Base-by-base conservation (phyloP, 108 stramenopile genomes). In the Nitzschia sp. region DNA sequence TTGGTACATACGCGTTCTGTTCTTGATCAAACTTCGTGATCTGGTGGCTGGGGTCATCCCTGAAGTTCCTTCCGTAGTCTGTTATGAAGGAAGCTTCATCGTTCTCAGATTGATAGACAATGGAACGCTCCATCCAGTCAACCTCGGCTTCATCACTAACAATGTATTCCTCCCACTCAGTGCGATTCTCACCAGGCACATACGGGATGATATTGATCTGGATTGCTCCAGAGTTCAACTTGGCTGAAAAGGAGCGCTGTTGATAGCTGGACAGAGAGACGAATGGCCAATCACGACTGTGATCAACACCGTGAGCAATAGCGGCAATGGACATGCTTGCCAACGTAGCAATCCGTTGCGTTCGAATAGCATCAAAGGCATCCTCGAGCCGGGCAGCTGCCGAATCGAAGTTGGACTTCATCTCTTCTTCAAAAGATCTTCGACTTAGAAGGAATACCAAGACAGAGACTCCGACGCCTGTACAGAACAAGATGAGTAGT, bases 291-390 rank as follows among this genome's bases (percentile, higher is more conserved):
- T 40, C 43, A 3, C 57, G 61, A 11, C 29, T 53, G 41, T 62
- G 60, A 62, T 71, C 70, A 10, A 70, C 58, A 10, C 57, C 57
- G 19, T 70, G 69, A 24, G 58, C 57, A 51, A 21, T 70, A 7
- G 53, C 53, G 19, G 70, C 70, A 43, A 63, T 51, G n/a, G 70
- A 50, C 70, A 71, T 54, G 6, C 26, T 26, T 0, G 57, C 57
- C 61, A 71, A 25, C 22, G 61, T 10, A 10, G 48, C 69, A 38
- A 70, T 58, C 2, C 57, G 51, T 54, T 50, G 39, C 3, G 57
- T 50, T 0, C 48, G 57, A 41, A 70, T 70, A 5, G 21, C 58
- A 12, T 70, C 57, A 25, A 71, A 71, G n/a, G 51, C 70, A 41
- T 70, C 58, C 29, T n/a, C 9, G 19, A 62, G 2, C 6, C 61